Evolutionary conservation across 495 filamentous ascomycete species (phyloP).

Genomic region (Cercophora scortea): DNA sequence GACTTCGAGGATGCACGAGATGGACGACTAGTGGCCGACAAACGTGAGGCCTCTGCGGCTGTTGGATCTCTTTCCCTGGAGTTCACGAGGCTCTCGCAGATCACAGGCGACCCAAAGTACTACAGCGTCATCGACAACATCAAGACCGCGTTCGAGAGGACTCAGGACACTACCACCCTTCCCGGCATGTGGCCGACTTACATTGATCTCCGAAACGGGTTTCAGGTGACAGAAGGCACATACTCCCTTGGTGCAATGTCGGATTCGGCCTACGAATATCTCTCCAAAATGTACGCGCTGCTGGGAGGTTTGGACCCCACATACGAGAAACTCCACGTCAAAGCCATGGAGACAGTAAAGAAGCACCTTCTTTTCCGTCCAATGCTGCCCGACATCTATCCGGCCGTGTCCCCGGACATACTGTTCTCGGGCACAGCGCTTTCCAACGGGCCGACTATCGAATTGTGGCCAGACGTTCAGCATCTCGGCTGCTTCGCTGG

Average conservation of each 20-base stretch:
- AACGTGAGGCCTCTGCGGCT: slow-evolving; percentile 46
- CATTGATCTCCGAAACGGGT: slow-evolving; percentile 45
- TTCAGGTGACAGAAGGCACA: slow-evolving; percentile 19
- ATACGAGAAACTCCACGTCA: slow-evolving; percentile 37
- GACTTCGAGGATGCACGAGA: slow-evolving; percentile 43
- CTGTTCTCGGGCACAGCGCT: slow-evolving; percentile 50
- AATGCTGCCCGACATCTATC: slow-evolving; percentile 41
- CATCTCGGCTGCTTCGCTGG: slow-evolving; percentile 71
- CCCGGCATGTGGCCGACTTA: slow-evolving; percentile 77
- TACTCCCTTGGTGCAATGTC: slow-evolving; percentile 67
- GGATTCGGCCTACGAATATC: slow-evolving; percentile 84
- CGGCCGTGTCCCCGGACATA: slow-evolving; percentile 45
- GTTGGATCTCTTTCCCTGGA: slow-evolving; percentile 73
- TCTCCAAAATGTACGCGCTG: slow-evolving; percentile 60
- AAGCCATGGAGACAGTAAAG: slow-evolving; percentile 53
- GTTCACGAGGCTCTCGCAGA: slow-evolving; percentile 76
- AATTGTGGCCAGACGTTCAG: slow-evolving; percentile 32
- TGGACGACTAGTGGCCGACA: slow-evolving; percentile 45
- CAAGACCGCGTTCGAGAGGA: slow-evolving; percentile 60
- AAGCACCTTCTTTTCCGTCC: slow-evolving; percentile 63
- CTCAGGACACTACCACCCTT: slow-evolving; percentile 58
- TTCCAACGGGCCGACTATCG: slow-evolving; percentile 11
- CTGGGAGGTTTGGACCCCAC: slow-evolving; percentile 30
- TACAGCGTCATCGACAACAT: slow-evolving; percentile 78
- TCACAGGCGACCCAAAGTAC: slow-evolving; percentile 73